Evolutionary conservation across 768 basidiomycete species (phyloP).

Genomic region (Termitomyces sp.): DNA sequence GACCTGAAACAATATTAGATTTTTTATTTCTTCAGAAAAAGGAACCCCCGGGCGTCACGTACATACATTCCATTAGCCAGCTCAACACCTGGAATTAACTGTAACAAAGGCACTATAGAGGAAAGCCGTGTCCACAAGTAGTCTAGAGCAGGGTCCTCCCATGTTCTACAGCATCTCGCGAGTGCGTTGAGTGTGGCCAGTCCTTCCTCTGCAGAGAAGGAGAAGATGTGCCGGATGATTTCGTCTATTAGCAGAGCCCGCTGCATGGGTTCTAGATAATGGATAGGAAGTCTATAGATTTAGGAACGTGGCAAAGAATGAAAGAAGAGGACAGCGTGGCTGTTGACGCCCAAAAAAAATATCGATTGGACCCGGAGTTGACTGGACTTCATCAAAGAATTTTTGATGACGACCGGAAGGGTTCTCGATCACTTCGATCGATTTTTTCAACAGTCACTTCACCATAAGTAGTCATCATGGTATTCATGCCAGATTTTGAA

Average conservation of each 20-base stretch:
- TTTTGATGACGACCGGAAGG: slow-evolving; percentile 11
- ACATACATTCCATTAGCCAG: slow-evolving; percentile 28
- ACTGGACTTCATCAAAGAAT: slow-evolving; percentile 4
- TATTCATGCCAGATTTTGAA: background rate
- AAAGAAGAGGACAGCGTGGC: background rate
- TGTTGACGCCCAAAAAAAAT: background rate
- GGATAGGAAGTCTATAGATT: background rate
- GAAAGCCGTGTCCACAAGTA: slow-evolving; percentile 36
- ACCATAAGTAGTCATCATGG: background rate
- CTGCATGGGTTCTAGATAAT: slow-evolving; percentile 29
- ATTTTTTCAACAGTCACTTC: background rate
- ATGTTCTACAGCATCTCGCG: slow-evolving; percentile 40
- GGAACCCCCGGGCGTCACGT: slow-evolving; percentile 10
- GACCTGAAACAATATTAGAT: background rate
- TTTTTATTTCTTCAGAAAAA: background rate
- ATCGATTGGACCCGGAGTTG: background rate
- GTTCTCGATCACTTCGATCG: slow-evolving; percentile 8
- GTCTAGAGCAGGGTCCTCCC: slow-evolving; percentile 46
- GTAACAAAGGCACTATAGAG: slow-evolving; percentile 35
- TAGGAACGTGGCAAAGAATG: background rate
- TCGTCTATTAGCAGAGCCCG: slow-evolving; percentile 43
- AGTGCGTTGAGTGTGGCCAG: slow-evolving; percentile 25
- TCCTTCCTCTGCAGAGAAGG: slow-evolving; percentile 22
- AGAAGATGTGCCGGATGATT: slow-evolving; percentile 38
- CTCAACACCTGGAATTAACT: slow-evolving; percentile 28